Evolutionary conservation across 768 basidiomycete genomes (phyloP).

Genomic region (Amanita subjunquillea): DNA sequence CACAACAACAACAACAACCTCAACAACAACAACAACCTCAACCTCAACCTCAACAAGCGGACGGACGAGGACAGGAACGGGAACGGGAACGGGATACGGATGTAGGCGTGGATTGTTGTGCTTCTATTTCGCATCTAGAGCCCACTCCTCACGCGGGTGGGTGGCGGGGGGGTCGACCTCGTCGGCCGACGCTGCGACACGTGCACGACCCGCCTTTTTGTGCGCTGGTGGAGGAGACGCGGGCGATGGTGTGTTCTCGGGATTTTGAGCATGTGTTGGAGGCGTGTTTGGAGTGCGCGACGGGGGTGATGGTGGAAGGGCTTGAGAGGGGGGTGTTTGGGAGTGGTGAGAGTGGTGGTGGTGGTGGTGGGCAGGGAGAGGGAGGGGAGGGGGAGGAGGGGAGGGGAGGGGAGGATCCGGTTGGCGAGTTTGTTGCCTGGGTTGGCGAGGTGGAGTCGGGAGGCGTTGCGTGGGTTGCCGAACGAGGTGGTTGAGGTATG

Average conservation of each 20-base stretch:
- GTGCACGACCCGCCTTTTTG: slow-evolving; percentile 39
- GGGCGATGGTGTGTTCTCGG: slow-evolving; percentile 45
- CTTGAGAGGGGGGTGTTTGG: slow-evolving; percentile 59
- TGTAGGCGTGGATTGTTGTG: slow-evolving; percentile 2
- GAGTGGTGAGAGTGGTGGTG: too few species aligned
- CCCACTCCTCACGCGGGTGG: too few species aligned
- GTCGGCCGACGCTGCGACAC: background rate
- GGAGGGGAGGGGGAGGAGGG: slow-evolving; percentile 5
- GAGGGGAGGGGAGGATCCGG: slow-evolving; percentile 42
- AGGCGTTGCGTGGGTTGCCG: slow-evolving; percentile 57
- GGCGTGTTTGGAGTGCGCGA: slow-evolving; percentile 62
- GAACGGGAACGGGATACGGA: background rate
- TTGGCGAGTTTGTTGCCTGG: slow-evolving; percentile 77
- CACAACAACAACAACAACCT: too few species aligned
- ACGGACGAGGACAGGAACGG: too few species aligned
- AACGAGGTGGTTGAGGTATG: slow-evolving; percentile 64
- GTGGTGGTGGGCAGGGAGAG: too few species aligned
- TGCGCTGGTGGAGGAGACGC: slow-evolving; percentile 61
- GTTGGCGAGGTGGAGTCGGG: slow-evolving; percentile 66
- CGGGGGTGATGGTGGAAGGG: slow-evolving; percentile 49
- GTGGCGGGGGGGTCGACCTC: background rate
- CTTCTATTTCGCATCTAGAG: slow-evolving; percentile 1
- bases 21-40: too few species aligned
- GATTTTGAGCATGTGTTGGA: slow-evolving; percentile 68
- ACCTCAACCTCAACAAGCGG: too few species aligned